These are phyloP conservation scores for Amanita rubescens DNA, from an alignment of 768 basidiomycete species.

Conservation along the genomic window DNA sequence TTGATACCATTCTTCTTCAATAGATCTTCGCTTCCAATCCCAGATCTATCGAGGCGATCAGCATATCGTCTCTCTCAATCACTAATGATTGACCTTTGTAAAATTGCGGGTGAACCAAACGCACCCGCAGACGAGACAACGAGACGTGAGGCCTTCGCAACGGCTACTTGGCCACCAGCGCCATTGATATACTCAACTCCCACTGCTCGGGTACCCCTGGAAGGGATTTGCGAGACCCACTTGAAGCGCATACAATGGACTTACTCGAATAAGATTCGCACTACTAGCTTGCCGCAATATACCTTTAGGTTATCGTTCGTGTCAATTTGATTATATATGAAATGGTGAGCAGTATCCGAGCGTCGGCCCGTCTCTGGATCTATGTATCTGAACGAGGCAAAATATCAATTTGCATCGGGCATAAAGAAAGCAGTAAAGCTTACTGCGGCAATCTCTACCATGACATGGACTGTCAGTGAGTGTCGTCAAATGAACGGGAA, in stretches of 20 bases:
- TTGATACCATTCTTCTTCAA: constrained; percentile 41
- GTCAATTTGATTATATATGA: constrained; percentile 38
- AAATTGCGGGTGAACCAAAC: constrained; percentile 48
- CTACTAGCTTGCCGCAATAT: constrained; percentile 31
- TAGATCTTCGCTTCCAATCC: constrained; percentile 52
- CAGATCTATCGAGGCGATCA: constrained; percentile 32
- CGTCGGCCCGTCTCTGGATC: constrained; percentile 42
- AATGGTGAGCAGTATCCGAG: constrained; percentile 48
- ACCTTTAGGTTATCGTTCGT: constrained; percentile 36
- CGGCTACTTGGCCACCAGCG: constrained; percentile 18
- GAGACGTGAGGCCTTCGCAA: constrained; percentile 32
- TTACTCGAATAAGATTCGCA: constrained; percentile 43
- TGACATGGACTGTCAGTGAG: neutral
- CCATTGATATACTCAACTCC: constrained; percentile 48
- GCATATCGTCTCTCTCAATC: neutral
- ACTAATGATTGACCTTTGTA: constrained; percentile 33
- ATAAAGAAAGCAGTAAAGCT: neutral
- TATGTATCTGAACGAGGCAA: constrained; percentile 43
- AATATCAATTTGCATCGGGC: no score
- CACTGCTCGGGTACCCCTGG: constrained; percentile 33
- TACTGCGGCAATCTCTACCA: neutral
- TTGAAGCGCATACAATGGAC: neutral
- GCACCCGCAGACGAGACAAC: constrained; percentile 48
- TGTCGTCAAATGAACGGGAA: neutral
- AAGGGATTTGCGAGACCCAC: neutral